These are phyloP conservation scores for Tolypocladium pustulatum DNA, from an alignment of 2,329 filamentous ascomycete genomes.

Conservation along the genomic window DNA sequence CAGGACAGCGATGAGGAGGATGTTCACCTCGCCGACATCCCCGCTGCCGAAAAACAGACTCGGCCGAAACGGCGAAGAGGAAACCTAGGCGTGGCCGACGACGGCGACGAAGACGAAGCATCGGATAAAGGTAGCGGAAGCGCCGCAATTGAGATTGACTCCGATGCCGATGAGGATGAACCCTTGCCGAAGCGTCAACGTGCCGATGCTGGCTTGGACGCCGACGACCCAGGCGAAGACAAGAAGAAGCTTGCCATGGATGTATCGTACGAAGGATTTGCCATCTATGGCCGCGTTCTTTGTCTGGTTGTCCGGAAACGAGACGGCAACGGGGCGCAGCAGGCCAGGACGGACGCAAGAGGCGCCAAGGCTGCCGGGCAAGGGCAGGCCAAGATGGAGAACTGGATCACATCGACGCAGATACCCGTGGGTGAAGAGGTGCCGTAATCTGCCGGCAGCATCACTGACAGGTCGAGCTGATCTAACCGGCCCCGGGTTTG, in stretches of 20 bases:
- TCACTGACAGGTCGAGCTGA: background rate
- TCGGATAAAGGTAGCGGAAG: slow-evolving; percentile 19
- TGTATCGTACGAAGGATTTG: slow-evolving; percentile 89
- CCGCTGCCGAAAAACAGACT: slow-evolving; percentile 11
- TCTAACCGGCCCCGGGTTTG: background rate
- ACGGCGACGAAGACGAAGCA: slow-evolving; percentile 13
- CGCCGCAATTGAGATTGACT: slow-evolving; percentile 26
- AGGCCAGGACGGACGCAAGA: slow-evolving; percentile 15
- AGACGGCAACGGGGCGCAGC: slow-evolving; percentile 36
- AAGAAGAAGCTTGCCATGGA: slow-evolving; percentile 87
- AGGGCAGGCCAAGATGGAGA: slow-evolving; percentile 67
- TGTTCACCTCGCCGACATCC: slow-evolving; percentile 23
- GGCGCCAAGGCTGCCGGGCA: slow-evolving; percentile 34
- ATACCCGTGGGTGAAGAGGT: slow-evolving; percentile 33
- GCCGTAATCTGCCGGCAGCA: slow-evolving; percentile 9
- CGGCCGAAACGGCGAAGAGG: slow-evolving; percentile 19
- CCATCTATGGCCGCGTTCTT: slow-evolving; percentile 85
- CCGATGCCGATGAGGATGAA: slow-evolving; percentile 26
- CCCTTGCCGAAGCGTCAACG: slow-evolving; percentile 35
- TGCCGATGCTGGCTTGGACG: slow-evolving; percentile 13
- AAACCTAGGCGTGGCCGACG: background rate
- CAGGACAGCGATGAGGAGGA: slow-evolving; percentile 36
- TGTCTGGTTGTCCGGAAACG: slow-evolving; percentile 80
- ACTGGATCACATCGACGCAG: slow-evolving; percentile 77
- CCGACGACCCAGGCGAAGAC: slow-evolving; percentile 38